Evolutionary conservation across 1,284 basidiomycete species (phyloP), one percentile per base, ranked within the genome.

Genomic region (Albatrellus sp.): DNA sequence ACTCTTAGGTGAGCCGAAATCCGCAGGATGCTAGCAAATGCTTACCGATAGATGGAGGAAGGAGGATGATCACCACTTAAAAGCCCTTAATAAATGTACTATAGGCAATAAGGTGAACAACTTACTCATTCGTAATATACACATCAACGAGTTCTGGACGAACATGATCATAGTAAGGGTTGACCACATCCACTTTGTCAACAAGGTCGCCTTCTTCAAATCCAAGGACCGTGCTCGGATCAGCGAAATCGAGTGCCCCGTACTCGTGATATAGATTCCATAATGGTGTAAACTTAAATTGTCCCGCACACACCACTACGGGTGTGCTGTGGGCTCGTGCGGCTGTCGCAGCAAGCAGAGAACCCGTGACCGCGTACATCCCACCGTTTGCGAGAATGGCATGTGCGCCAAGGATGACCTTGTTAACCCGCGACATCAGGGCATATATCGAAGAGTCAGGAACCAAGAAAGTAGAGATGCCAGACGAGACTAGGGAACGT

Each of bases 101-200:
- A 24, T 4, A 38, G 42, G 20, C 3, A 34, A 34, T 11, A 28
- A 24, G 24, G 24, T 31, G 31, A 36, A 16, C 19, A 2, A 78
- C 89, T 69, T 59, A 92, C 90, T 93, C 88, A 55, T 98, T 98
- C 9, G 93, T 98, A 55, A 98, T 90, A 59, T 91, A 94, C 14
- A 92, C 84, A 59, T 93, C 87, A 44, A 98, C 77, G 49, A 96
- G 65, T 58, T 96, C 90, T 10, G 93, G 92, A 38, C 80, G 74
- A 37, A 98, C 86, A 62, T 96, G 94, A 62, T 98, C 94, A 60
- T 89, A 98, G 57, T 87, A 88, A 14, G 93, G 91, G 58, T 90
- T 91, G 31, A 90, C 70, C 9, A 94, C 86, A 52, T 96, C 90
- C 7, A 92, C 88, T 52, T 85, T 83, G 53, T 88, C 85, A 39